Evolutionary conservation across 148 eudicot genomes (phyloP).

Genomic region (Euryodendron excelsum): DNA sequence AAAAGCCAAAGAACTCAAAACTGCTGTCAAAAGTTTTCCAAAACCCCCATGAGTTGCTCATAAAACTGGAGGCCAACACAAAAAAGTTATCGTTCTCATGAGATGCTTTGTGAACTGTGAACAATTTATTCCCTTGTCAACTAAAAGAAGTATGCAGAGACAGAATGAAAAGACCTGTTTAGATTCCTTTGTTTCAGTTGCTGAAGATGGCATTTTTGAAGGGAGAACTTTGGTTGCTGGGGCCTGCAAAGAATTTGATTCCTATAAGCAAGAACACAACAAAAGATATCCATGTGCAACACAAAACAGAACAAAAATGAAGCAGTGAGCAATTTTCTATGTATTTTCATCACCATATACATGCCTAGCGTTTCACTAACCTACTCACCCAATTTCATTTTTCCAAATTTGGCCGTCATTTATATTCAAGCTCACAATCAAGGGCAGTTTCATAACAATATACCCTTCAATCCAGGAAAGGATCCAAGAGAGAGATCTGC

Average conservation of each 20-base stretch:
- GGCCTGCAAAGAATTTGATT: background rate
- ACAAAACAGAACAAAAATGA: background rate
- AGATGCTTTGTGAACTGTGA: no score
- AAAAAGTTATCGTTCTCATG: background rate
- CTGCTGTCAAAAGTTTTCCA: background rate
- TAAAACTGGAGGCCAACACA: background rate
- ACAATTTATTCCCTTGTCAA: no score
- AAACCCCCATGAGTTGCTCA: background rate
- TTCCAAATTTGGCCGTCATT: no score
- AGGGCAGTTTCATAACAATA: no score
- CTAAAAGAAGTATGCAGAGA: background rate
- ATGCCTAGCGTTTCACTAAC: no score
- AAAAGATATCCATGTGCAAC: background rate
- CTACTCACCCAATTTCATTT: no score
- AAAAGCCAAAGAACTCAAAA: background rate
- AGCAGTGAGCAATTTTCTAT: background rate
- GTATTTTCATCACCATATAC: no score
- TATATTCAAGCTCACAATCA: no score
- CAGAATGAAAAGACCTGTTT: background rate
- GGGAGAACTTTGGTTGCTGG: background rate
- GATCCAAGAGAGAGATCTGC: no score
- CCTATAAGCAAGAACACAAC: background rate
- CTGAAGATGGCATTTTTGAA: slow-evolving; percentile 8
- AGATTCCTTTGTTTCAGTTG: background rate
- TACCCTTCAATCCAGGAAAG: no score